Evolutionary conservation across 2,329 filamentous ascomycete genomes (phyloP), one percentile per base, ranked within the genome.

Genomic region (Talaromyces funiculosus): DNA sequence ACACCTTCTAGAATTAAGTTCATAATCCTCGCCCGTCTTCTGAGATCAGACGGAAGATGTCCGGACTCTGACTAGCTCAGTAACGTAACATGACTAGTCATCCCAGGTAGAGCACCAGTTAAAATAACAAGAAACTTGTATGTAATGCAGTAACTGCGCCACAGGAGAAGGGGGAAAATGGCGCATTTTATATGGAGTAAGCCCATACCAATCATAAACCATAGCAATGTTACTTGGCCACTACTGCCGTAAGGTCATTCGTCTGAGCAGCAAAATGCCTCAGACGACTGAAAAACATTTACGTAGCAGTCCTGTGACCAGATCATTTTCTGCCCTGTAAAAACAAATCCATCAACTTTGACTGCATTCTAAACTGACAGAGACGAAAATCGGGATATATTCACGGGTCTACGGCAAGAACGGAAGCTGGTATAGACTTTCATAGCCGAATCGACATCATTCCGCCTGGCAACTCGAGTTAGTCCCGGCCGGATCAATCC

Each of bases 121-220:
- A 51, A 4, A 51, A 51, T 51, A 16, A 8, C n/a, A 6, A 8
- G 47, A 51, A 51, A 33, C 29, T 63, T 72, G 62, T 66, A 22
- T 16, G 40, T 3, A 43, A 24, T n/a, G 42, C 20, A 8, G 10
- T 18, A 62, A 33, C 63, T 64, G 35, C 66, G 65, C 7, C 62
- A 66, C 26, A 72, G 72, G 53, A 72, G 59, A 69, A 18, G 18
- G 16, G 3, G 3, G 7, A 38, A 43, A 35, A 47, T 47, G 22
- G 31, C 47, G 47, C 47, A 51, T 49, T 29, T 29, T 47, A 16
- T 24, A 26, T n/a, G n/a, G n/a, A n/a, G n/a, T 47, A 4, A 8
- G 16, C 37, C n/a, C 8, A 8, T 40, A 20, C 38, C 40, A 22
- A 43, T 45, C 20, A 45, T 29, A n/a, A n/a, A n/a, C n/a, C 14